Evolutionary conservation across 2,329 filamentous ascomycete genomes (phyloP).

Genomic region (Microcyclospora pomicola): DNA sequence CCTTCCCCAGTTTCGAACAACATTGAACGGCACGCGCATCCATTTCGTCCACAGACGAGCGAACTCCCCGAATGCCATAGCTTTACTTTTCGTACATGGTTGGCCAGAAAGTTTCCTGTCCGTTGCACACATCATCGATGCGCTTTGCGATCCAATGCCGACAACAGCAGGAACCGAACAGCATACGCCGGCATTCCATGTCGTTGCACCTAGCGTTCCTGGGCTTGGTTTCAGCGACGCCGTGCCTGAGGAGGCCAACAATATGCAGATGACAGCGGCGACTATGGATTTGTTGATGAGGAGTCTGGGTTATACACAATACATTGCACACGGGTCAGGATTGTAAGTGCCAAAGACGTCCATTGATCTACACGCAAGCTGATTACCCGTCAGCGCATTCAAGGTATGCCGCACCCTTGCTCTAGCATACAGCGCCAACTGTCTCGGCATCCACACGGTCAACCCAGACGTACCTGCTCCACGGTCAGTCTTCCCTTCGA

Average conservation of each 20-base stretch:
- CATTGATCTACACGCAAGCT: background rate
- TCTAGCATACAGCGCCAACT: slow-evolving; percentile 34
- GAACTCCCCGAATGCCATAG: slow-evolving; percentile 40
- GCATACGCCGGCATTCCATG: slow-evolving; percentile 41
- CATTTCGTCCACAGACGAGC: slow-evolving; percentile 53
- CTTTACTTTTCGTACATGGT: slow-evolving; percentile 49
- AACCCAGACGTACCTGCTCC: slow-evolving; percentile 43
- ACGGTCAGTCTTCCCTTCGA: slow-evolving; percentile 7
- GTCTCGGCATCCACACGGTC: slow-evolving; percentile 47
- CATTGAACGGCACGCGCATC: slow-evolving; percentile 36
- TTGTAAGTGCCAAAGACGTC: slow-evolving; percentile 22
- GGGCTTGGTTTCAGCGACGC: slow-evolving; percentile 56
- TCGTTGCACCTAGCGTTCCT: slow-evolving; percentile 53
- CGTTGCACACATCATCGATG: slow-evolving; percentile 41
- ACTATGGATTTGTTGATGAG: slow-evolving; percentile 47
- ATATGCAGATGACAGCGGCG: slow-evolving; percentile 40
- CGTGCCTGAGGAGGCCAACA: slow-evolving; percentile 36
- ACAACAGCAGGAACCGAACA: slow-evolving; percentile 16
- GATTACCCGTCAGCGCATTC: slow-evolving; percentile 25
- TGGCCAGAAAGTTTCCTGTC: slow-evolving; percentile 54
- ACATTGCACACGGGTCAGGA: slow-evolving; percentile 43
- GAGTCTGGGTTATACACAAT: slow-evolving; percentile 44
- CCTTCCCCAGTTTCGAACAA: slow-evolving; percentile 52
- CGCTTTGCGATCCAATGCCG: slow-evolving; percentile 41
- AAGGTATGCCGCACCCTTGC: slow-evolving; percentile 34